These are phyloP conservation scores for Solanum sejunctum DNA, from an alignment of 257 asterid species.

Conservation along the genomic window DNA sequence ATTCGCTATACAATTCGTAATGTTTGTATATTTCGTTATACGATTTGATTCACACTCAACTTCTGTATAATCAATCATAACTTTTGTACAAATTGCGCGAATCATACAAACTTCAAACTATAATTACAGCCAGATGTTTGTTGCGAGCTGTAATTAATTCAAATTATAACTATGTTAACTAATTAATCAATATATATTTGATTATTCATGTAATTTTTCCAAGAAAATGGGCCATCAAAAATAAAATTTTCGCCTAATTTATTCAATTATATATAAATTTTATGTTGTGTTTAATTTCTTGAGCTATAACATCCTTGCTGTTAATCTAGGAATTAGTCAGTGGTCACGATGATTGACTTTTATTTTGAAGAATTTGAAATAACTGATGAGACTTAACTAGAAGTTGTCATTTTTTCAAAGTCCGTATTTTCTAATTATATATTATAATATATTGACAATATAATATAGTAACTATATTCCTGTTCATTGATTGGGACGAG, in stretches of 20 bases:
- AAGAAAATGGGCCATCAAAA: background rate
- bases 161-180: too few species aligned
- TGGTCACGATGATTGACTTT: background rate
- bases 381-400: background rate
- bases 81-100: too few species aligned
- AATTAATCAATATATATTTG: too few species aligned
- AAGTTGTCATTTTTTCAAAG: background rate
- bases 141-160: too few species aligned
- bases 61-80: too few species aligned
- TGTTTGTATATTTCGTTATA: too few species aligned
- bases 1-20: too few species aligned
- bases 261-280: background rate
- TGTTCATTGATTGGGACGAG: background rate
- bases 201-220: too few species aligned
- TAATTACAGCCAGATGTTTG: too few species aligned
- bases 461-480: background rate
- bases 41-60: too few species aligned
- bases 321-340: background rate
- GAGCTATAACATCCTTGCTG: background rate
- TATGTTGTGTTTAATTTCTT: background rate
- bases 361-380: background rate
- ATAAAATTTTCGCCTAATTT: background rate
- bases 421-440: background rate
- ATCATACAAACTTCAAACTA: too few species aligned
- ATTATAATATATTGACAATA: background rate